Base-by-base conservation (phyloP, 2,329 filamentous ascomycete genomes). In the Colletotrichum karsti region DNA sequence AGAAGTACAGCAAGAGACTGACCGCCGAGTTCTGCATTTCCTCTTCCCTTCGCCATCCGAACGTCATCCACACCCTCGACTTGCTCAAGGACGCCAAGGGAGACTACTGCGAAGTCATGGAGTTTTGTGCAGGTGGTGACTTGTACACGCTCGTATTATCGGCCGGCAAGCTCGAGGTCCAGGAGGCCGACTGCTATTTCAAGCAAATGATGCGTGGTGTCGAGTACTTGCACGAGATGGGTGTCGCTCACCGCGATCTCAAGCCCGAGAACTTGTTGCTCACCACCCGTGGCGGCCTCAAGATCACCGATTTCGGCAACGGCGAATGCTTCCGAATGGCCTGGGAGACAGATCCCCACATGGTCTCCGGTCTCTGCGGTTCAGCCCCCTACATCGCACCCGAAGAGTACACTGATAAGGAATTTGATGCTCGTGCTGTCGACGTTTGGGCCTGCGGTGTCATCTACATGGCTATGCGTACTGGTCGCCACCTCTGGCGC, bases 381-480 rank as follows among this genome's bases (percentile, higher is more conserved):
- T 98, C 95, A 13, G 96, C 95, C 22, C 96, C 96, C 0, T 99
- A 99, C 77, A 99, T 99, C 73, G 93, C 96, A 1, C 96, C 96
- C 0, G 96, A 99, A 78, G 96, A 99, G 79, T 99, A 99, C 75
- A 89, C 91, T 2, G 95, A 97, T 77, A 94, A 92, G 78, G 96
- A 99, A 78, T 99, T 99, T 72, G 96, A 99, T 76, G 96, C 96
- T 30, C 89, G 96, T 65, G 95, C 96, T n/a, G 95, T 99, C 54
- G 96, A 99, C 76, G 92, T 98, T 13, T 99, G 96, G 96, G 96
- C 96, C 24, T 97, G 94, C 69, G 96, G 96, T 77, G 96, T 99
- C 57, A 99, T 99, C 68, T 99, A 99, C 83, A 99, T 99, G 96
- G 96, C 96, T 13, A 99, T 99, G 96, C 89, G 96, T 66, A 98